phyloP scores from a whole-genome alignment of 2,329 filamentous ascomycete genomes.

The Xylaria multiplex region DNA sequence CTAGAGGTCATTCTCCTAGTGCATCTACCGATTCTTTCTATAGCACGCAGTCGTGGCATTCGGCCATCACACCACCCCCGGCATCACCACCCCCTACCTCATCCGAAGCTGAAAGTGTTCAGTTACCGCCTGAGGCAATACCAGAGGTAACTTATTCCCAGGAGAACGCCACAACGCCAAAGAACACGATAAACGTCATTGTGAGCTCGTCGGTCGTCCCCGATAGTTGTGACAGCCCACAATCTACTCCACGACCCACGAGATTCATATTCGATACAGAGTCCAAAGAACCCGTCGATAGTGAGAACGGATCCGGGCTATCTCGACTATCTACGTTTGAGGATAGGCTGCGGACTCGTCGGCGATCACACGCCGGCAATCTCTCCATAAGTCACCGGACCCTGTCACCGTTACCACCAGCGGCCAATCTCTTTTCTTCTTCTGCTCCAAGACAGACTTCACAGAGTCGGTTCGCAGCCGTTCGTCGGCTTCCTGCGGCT shows the following conservation, averaged over 20 bases:
- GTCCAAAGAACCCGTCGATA: not conserved
- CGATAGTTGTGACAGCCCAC: slow-evolving; percentile 43
- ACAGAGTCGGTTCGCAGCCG: slow-evolving; percentile 55
- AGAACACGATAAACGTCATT: slow-evolving; percentile 43
- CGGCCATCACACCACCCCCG: slow-evolving; percentile 55
- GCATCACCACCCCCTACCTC: slow-evolving; percentile 57
- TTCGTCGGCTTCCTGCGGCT: slow-evolving; percentile 66
- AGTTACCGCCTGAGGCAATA: slow-evolving; percentile 47
- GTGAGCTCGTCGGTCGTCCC: slow-evolving; percentile 44
- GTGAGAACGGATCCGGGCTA: not conserved
- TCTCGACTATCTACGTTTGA: slow-evolving; percentile 46
- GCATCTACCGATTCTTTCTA: slow-evolving; percentile 65
- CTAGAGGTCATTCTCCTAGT: slow-evolving; percentile 56
- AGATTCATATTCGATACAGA: not conserved
- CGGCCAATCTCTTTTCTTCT: slow-evolving; percentile 72
- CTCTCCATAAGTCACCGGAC: slow-evolving; percentile 64
- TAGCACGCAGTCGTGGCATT: slow-evolving; percentile 63
- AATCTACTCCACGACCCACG: slow-evolving; percentile 39
- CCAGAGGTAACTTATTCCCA: slow-evolving; percentile 49
- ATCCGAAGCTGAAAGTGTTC: slow-evolving; percentile 54
- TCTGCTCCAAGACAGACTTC: slow-evolving; percentile 55
- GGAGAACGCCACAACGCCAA: slow-evolving; percentile 50
- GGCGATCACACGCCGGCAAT: slow-evolving; percentile 64
- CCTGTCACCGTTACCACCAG: slow-evolving; percentile 73
- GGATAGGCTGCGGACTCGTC: slow-evolving; percentile 57